A percentile compares a stretch with the other conserved stretches of the same genome.
Evolutionary conservation across 2,329 filamentous ascomycete genomes (phyloP).

Genomic region (Cadophora malorum): DNA sequence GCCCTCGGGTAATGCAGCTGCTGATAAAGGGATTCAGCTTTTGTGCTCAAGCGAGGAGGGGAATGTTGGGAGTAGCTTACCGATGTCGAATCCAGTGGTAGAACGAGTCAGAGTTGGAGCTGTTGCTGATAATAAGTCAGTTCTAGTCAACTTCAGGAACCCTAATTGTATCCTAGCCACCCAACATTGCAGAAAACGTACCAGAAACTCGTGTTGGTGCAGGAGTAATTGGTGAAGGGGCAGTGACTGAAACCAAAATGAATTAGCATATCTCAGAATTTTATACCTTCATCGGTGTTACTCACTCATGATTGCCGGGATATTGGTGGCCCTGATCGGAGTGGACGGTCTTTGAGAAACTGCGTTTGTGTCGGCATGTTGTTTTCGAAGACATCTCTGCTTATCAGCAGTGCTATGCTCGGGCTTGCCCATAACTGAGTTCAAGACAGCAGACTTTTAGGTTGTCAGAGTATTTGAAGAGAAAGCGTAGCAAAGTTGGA

Average conservation of each 20-base stretch:
- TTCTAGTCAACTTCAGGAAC: no score
- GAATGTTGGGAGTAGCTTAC: neutral
- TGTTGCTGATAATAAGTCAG: neutral
- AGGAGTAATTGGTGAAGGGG: neutral
- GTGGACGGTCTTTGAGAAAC: neutral
- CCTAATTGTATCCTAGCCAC: neutral
- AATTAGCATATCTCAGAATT: neutral
- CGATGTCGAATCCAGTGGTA: neutral
- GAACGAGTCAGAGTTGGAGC: neutral
- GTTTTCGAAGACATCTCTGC: no score
- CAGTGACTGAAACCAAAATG: neutral
- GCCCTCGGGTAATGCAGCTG: slow-evolving; percentile 9
- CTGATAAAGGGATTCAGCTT: neutral
- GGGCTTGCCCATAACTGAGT: neutral
- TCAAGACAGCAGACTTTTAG: no score
- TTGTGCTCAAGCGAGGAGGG: neutral
- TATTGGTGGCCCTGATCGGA: neutral
- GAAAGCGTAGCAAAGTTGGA: no score
- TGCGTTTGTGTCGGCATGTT: neutral
- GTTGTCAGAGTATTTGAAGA: neutral
- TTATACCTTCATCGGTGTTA: neutral
- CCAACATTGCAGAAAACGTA: neutral
- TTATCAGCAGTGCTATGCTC: neutral
- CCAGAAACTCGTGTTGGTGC: neutral
- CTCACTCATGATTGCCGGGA: neutral